Evolutionary conservation across 345 rosid species (phyloP).

Genomic region (Clausena lansium): DNA sequence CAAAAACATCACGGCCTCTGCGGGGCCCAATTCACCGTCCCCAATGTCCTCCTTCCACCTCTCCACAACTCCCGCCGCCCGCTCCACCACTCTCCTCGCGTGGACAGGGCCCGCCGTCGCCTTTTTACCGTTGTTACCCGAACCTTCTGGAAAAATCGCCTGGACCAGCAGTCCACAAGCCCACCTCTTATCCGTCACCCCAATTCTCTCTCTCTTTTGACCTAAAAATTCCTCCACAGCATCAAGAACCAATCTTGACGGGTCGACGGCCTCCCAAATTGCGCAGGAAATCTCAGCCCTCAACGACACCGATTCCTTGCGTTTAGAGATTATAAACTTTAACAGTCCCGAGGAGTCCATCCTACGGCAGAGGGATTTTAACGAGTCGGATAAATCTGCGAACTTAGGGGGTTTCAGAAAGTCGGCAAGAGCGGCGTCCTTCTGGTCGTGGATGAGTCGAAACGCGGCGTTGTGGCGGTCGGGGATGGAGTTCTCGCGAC

Average conservation of each 20-base stretch:
- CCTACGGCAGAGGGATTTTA: constrained; percentile 36
- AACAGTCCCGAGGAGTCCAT: constrained; percentile 46
- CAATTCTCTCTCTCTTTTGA: constrained; percentile 33
- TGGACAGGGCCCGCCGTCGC: constrained; percentile 25
- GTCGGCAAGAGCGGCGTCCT: constrained; percentile 34
- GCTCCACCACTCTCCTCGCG: constrained; percentile 35
- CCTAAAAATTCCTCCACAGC: constrained; percentile 53
- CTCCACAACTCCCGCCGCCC: constrained; percentile 34
- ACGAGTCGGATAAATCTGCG: constrained; percentile 22
- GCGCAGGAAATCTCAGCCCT: constrained; percentile 44
- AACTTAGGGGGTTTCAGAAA: constrained; percentile 17
- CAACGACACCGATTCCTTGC: constrained; percentile 49
- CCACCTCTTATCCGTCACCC: constrained; percentile 63
- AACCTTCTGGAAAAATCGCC: constrained; percentile 41
- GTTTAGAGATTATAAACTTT: constrained; percentile 33
- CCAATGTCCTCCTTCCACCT: constrained; percentile 37
- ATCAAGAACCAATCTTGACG: constrained; percentile 43
- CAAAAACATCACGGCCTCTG: constrained; percentile 59
- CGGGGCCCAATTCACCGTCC: constrained; percentile 36
- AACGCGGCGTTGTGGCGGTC: constrained; percentile 40
- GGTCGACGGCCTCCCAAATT: constrained; percentile 48
- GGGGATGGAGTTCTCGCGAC: constrained; percentile 39
- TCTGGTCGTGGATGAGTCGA: constrained; percentile 27
- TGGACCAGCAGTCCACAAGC: constrained; percentile 54
- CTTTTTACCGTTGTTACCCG: not conserved